A percentile compares a stretch with the other conserved stretches of the same genome.
phyloP scores from a whole-genome alignment of 345 rosid species.

The Trapa bicornis region DNA sequence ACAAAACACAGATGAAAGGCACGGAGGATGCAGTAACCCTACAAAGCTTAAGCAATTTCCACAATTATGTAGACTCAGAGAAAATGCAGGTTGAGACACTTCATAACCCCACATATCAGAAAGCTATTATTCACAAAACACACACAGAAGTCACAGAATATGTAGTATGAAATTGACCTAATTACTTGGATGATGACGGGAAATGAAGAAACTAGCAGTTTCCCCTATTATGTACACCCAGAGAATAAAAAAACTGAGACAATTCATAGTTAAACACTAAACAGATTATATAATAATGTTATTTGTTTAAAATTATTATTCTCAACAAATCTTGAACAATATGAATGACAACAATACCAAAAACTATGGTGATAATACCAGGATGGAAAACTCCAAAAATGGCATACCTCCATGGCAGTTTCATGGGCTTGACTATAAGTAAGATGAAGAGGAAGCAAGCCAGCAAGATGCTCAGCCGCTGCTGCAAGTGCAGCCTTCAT shows the following conservation, averaged over 20 bases:
- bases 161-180: background rate
- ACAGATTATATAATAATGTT: background rate
- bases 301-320: background rate
- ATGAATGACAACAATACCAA: background rate
- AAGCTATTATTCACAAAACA: no score
- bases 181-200: background rate
- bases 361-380: background rate
- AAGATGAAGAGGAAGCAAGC: slow-evolving; percentile 93
- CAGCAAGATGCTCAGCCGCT: slow-evolving; percentile 91
- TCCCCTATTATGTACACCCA: background rate
- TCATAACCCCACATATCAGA: no score
- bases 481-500: slow-evolving; percentile 84
- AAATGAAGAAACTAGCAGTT: background rate
- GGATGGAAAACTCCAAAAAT: background rate
- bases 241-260: background rate
- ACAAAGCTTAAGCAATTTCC: no score
- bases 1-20: background rate
- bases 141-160: no score
- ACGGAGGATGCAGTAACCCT: background rate
- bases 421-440: slow-evolving; percentile 93
- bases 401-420: slow-evolving; percentile 85
- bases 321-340: background rate
- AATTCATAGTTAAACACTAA: background rate
- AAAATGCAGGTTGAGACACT: no score
- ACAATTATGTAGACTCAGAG: no score